Evolutionary conservation across 2,329 filamentous ascomycete species (phyloP), one percentile per base, ranked within the genome.

Genomic region (Alternaria novae-zelandiae): DNA sequence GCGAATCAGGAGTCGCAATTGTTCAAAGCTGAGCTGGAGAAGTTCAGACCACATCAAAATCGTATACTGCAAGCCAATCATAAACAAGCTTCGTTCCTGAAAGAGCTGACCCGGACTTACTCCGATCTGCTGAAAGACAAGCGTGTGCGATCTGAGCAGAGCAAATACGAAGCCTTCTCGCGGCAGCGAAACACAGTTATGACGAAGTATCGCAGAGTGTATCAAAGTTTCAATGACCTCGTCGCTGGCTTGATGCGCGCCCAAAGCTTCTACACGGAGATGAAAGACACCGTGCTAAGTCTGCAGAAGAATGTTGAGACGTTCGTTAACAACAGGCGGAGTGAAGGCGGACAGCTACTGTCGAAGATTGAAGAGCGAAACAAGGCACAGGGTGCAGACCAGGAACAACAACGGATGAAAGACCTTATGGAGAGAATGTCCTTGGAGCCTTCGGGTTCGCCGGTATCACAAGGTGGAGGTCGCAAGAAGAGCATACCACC

Each of bases 351-450:
- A 0, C 93, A 97, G 77, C 86, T 99, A 6, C 87, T 99, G 36
- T 89, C 88, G 70, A 91, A 94, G 71, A 99, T 99, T 67, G 94
- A 97, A 79, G 89, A 91, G 70, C 89, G 91, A 70, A 89, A 91
- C 54, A 90, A 90, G 73, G 86, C 88, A 5, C 88, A 86, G 54
- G 90, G 83, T 41, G 93, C 94, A 30, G 94, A 97, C 72, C 86
- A 91, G 56, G 95, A 98, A 78, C 90, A 93, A 60, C 93, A 97
- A 74, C 88, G 95, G 59, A 83, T 99, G 59, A 89, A 92, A 61
- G 91, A 92, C 45, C 84, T 99, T 44, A 98, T 99, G 96, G 94
- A 97, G 75, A 89, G 94, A 57, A 95, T 98, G 89, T 94, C 94
- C 2, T 91, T 97, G 82, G 93, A 95, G 43, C 77, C 78, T 10